A percentile compares a stretch with the other conserved stretches of the same genome.
phyloP scores from a whole-genome alignment of 2,329 filamentous ascomycete species.

The Teratosphaeria nubilosa region DNA sequence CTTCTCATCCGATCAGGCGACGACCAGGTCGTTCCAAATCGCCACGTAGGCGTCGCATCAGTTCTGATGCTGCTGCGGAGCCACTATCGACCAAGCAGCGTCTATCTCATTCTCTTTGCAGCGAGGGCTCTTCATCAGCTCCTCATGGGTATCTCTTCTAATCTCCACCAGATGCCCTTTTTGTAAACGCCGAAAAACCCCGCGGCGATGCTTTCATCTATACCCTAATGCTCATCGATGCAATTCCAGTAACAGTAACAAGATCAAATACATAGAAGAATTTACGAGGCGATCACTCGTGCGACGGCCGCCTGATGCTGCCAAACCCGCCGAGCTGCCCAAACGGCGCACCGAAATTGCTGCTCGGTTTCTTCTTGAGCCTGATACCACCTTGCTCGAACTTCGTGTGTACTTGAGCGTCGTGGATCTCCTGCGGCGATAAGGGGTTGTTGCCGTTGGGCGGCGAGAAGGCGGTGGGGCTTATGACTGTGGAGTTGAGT shows the following conservation, averaged over 20 bases:
- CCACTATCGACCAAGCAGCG: neutral
- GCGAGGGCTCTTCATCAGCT: neutral
- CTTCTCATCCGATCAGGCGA: neutral
- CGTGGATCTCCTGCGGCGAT: slow-evolving; percentile 15
- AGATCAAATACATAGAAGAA: neutral
- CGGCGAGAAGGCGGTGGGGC: slow-evolving; percentile 6
- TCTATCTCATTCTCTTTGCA: neutral
- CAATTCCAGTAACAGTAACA: neutral
- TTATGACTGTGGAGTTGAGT: slow-evolving; percentile 10
- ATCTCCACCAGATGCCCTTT: neutral
- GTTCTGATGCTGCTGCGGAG: neutral
- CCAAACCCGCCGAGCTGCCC: slow-evolving; percentile 24
- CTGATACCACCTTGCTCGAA: slow-evolving; percentile 26
- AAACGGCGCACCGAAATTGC: slow-evolving; percentile 28
- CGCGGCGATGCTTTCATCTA: neutral
- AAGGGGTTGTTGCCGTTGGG: slow-evolving; percentile 1
- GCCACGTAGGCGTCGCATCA: neutral
- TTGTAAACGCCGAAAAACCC: neutral
- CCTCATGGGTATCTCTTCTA: neutral
- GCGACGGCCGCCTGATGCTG: slow-evolving; percentile 9
- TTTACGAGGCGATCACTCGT: neutral
- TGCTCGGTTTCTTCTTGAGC: slow-evolving; percentile 27
- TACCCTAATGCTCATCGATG: neutral
- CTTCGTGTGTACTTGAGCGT: slow-evolving; percentile 16
- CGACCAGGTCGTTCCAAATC: too few relatives aligned